Base-by-base conservation (phyloP, 495 filamentous ascomycete genomes). In the Penicillium ochrochloron region DNA sequence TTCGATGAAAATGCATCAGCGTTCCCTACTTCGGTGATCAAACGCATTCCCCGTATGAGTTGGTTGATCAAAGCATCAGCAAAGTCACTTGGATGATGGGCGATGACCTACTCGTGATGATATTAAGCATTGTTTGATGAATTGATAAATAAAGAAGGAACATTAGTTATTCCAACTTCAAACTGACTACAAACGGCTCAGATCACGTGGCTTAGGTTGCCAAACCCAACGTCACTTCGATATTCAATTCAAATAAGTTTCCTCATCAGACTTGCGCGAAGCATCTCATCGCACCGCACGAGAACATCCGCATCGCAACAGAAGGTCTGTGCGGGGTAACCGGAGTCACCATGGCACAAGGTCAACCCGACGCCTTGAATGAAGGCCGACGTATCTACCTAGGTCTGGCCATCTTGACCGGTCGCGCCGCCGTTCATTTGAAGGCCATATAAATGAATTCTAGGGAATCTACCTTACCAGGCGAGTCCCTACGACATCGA, bases 321-420 rank as follows among this genome's bases (percentile, higher is more conserved):
- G 19, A 14, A 48, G 15, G 37, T 12, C 14, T 12, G 21, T 48
- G 21, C 21, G 4, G 44, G 19, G 0, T 12, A 11, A 11, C 19
- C 19, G 44, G 21, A 25, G n/a, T 48, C 44, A 4, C 19, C 21
- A 48, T 48, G 44, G 44, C 44, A 12, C 44, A 48, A 48, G 44
- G 21, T 17, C 44, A 48, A 25, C 4, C 44, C 21, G 44, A 48
- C 12, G 44, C 44, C 44, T 48, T 48, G 44, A 12, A 11, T 5
- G 44, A 48, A 48, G 44, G 44, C 44, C 23, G 44, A 23, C 44
- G 44, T 12, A 48, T 48, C 44, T 48, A 48, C 44, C 44, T 48
- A 8, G 44, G 44, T 48, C 9, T 23, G 44, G 21, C 44, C 19
- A 48, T 11, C 44, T 48, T 44, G 8, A 6, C 19, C 44, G 44